A percentile compares a stretch with the other conserved stretches of the same genome.
Evolutionary conservation across 2,329 filamentous ascomycete species (phyloP).

Genomic region (Chalara sp.): DNA sequence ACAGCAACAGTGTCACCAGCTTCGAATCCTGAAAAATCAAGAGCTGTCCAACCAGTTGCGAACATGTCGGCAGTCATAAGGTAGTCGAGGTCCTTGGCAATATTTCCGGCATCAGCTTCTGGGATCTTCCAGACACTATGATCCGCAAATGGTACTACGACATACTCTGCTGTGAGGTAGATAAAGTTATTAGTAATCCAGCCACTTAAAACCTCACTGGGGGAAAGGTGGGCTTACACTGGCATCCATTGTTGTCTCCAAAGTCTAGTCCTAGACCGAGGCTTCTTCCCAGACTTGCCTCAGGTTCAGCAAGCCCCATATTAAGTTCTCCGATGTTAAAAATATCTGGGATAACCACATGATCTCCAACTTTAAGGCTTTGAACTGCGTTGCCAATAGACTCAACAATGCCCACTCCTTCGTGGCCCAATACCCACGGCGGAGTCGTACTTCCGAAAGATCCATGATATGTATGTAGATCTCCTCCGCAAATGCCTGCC

Average conservation of each 20-base stretch:
- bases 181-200: no score
- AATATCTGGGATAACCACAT: slow-evolving; percentile 79
- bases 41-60: slow-evolving; percentile 48
- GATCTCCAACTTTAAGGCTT: slow-evolving; percentile 65
- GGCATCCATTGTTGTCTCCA: slow-evolving; percentile 44
- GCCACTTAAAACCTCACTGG: no score
- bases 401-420: slow-evolving; percentile 73
- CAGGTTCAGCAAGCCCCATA: slow-evolving; percentile 57
- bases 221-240: slow-evolving; percentile 27
- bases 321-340: slow-evolving; percentile 53
- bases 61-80: slow-evolving; percentile 44
- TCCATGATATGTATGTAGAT: slow-evolving; percentile 59
- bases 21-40: slow-evolving; percentile 51
- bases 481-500: slow-evolving; percentile 14
- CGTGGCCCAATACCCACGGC: slow-evolving; percentile 58
- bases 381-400: slow-evolving; percentile 62
- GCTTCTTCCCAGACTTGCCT: slow-evolving; percentile 36
- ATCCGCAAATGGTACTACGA: slow-evolving; percentile 59
- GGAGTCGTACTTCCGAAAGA: slow-evolving; percentile 53
- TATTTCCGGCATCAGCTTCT: slow-evolving; percentile 34
- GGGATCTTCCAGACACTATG: slow-evolving; percentile 60
- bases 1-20: slow-evolving; percentile 57
- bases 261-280: no score
- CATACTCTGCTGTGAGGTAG: slow-evolving; percentile 44
- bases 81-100: slow-evolving; percentile 59